Base-by-base conservation (phyloP, 306 rosid species). In the Citrullus mucosospermus region DNA sequence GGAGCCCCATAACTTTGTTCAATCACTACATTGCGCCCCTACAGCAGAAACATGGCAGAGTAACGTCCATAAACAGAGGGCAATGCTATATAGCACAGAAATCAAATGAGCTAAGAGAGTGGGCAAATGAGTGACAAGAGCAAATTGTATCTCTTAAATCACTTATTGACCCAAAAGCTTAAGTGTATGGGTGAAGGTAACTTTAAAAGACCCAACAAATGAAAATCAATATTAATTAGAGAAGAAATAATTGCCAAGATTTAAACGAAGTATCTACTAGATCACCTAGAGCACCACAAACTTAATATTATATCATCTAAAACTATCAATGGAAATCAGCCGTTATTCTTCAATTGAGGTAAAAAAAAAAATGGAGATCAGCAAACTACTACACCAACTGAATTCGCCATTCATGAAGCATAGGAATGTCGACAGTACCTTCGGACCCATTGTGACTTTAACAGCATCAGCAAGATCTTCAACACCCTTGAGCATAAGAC, bases 381-480 rank as follows among this genome's bases (percentile, higher is more conserved):
- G n/a, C 3, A 9, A 0, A 71, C 36, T 6, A 46, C 39, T 4
- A 8, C n/a, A 69, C 74, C 28, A 39, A 20, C 36, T 5, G 6
- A 17, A 46, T 70, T 44, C 58, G 1, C 18, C 56, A 48, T 51
- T 51, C 30, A 73, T 16, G 46, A 34, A 48, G 25, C n/a, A 32
- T 16, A 51, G 15, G 17, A 73, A 36, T 17, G 6, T 30, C 7
- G 4, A 34, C 78, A 32, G 8, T 54, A 94, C 98, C 96, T 95
- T 95, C 38, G 97, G 98, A 76, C 98, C 98, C 97, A 95, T 95
- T 66, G 98, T 95, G 68, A 95, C 96, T 88, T 86, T 90, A 67
- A 92, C 98, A 13, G 98, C 98, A 65, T 95, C 96, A 0, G 97
- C 96, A 56, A 95, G 96, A 53, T 95, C 98, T 82, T 90, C 97